These are phyloP conservation scores for Agapanthus africanus DNA, from an alignment of 106 monocot species.

Conservation along the genomic window DNA sequence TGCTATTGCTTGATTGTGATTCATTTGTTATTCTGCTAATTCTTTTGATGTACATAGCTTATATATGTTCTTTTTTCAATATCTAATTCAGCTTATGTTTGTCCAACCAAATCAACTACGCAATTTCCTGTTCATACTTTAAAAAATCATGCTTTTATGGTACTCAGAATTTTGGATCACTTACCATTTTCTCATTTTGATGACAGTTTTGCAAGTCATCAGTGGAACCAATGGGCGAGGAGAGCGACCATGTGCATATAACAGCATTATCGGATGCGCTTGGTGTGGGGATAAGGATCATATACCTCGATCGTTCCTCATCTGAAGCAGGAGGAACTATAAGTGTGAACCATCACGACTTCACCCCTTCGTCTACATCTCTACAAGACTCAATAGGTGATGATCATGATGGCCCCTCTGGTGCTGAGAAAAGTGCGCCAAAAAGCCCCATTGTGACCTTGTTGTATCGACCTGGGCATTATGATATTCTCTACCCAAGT, in stretches of 20 bases:
- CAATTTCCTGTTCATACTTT: no score
- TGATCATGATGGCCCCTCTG: constrained; percentile 4
- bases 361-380: constrained; percentile 46
- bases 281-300: constrained; percentile 73
- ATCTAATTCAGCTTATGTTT: no score
- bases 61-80: no score
- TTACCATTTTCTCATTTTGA: neutral
- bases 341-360: constrained; percentile 78
- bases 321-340: constrained; percentile 26
- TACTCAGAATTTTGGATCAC: no score
- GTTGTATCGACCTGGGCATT: constrained; percentile 94
- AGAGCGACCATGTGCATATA: constrained; percentile 90
- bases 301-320: constrained; percentile 73
- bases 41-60: no score
- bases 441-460: constrained; percentile 50
- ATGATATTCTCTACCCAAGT: constrained; percentile 81
- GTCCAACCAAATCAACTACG: no score
- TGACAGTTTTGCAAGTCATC: constrained; percentile 82
- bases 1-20: no score
- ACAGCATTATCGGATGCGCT: constrained; percentile 78
- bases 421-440: neutral
- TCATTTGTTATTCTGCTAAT: no score
- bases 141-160: no score
- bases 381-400: neutral
- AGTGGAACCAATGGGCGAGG: constrained; percentile 96